Evolutionary conservation across 2,329 filamentous ascomycete species (phyloP).

Genomic region (Aspergillus fijiensis): DNA sequence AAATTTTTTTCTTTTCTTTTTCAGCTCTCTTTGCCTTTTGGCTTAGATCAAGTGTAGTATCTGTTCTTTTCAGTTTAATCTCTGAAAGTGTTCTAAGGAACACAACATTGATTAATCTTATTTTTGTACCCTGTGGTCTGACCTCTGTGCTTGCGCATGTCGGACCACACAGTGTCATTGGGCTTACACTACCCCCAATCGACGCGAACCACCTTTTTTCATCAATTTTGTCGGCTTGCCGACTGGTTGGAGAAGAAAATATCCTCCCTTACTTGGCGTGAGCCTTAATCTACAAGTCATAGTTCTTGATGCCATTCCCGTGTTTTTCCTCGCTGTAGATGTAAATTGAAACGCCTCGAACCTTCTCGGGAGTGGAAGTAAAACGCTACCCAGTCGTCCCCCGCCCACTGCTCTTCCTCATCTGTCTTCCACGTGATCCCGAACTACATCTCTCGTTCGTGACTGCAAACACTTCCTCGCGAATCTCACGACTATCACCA

Average conservation of each 20-base stretch:
- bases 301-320: too few relatives aligned
- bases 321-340: too few relatives aligned
- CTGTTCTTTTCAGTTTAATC: slow-evolving; percentile 98
- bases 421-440: slow-evolving; percentile 8
- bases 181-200: slow-evolving; percentile 72
- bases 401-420: background rate
- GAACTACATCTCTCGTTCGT: background rate
- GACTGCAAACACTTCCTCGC: background rate
- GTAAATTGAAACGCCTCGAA: background rate
- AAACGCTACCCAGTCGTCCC: background rate
- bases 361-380: background rate
- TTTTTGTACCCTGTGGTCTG: slow-evolving; percentile 62
- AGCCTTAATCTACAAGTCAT: too few relatives aligned
- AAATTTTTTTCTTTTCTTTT: slow-evolving; percentile 44
- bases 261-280: too few relatives aligned
- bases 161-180: slow-evolving; percentile 67
- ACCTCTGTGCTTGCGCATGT: slow-evolving; percentile 73
- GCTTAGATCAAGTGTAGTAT: slow-evolving; percentile 95
- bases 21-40: slow-evolving; percentile 56
- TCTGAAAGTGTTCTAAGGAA: slow-evolving; percentile 77
- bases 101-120: slow-evolving; percentile 77
- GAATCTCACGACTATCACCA: background rate
- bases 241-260: slow-evolving; percentile 58
- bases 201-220: slow-evolving; percentile 65
- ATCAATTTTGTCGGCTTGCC: slow-evolving; percentile 57